Evolutionary conservation across 805 yeast species (phyloP), one percentile per base, ranked within the genome.

Genomic region (Isabelozyma pseudorhagii): DNA sequence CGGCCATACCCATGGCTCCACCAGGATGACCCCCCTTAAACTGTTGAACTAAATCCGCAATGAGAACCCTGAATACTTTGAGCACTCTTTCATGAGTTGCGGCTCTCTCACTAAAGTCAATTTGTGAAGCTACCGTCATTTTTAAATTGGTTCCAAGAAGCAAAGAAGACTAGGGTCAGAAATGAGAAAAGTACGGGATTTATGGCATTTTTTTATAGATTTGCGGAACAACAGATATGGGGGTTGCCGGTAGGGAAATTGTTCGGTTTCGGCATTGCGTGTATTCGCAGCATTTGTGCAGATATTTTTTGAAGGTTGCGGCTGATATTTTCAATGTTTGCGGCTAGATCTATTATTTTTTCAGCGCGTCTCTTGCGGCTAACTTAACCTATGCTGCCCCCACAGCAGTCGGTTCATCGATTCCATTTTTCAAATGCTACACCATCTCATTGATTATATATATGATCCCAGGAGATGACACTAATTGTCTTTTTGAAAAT

Each of bases 1-100:
- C 72, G 5, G 73, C 72, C 74, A 71, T 68, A 9, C 69, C 76
- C 66, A 69, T 66, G 29, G 76, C 74, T 18, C 72, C 69, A 40
- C 75, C 74, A 18, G 72, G 72, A 49, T 68, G 74, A 1, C 74
- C 73, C 39, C 76, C 73, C 28, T 67, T 66, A 51, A 59, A 66
- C 44, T 55, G 59, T 45, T 55, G 59, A 5, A 57, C 61, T n/a
- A 55, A 42, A 40, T 57, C 61, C 6, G 70, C 72, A 18, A 69
- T 56, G 8, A 68, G 56, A 18, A 59, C 58, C 46, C 74, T 58
- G 58, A 68, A 64, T 3, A 64, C 51, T 50, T 60, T 63, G 36
- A 31, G 36, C 8, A 31, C 36, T 31, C 36, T 36, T 14, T 31
- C 36, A 13, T 31, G 36, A 31, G n/a, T 13, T 31, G 4, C n/a